These are phyloP conservation scores for Talaromyces sp. DNA, from an alignment of 2,329 filamentous ascomycete species.

Conservation along the genomic window DNA sequence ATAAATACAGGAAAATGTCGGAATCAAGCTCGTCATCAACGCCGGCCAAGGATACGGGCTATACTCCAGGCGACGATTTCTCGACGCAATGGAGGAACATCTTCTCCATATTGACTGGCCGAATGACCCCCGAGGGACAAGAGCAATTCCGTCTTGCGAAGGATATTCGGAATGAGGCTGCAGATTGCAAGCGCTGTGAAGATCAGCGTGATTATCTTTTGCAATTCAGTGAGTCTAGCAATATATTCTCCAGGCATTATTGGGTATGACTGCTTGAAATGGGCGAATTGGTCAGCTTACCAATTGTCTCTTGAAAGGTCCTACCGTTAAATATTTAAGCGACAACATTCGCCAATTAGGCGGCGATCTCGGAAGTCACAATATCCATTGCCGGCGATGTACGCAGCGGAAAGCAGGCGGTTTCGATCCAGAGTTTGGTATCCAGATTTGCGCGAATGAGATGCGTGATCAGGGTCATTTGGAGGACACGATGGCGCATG, in stretches of 20 bases:
- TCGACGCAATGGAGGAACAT: constrained; percentile 72
- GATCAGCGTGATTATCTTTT: constrained; percentile 80
- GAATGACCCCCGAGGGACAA: constrained; percentile 66
- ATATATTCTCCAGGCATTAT: too few relatives aligned
- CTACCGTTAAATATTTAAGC: constrained; percentile 80
- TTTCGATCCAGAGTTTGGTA: constrained; percentile 82
- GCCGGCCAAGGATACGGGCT: constrained; percentile 36
- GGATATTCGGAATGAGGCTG: constrained; percentile 71
- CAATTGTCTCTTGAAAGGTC: constrained; percentile 47
- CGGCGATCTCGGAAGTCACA: constrained; percentile 68
- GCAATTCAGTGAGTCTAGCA: constrained; percentile 58
- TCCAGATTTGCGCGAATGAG: constrained; percentile 89
- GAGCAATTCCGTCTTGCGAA: constrained; percentile 75
- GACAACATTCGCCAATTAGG: constrained; percentile 78
- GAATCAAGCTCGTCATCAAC: constrained; percentile 21
- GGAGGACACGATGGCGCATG: constrained; percentile 92
- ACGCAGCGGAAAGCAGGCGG: constrained; percentile 72
- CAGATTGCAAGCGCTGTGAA: constrained; percentile 80
- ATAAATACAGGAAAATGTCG: constrained; percentile 11
- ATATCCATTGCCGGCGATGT: constrained; percentile 82
- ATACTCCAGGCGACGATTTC: constrained; percentile 41
- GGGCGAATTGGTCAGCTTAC: constrained; percentile 16
- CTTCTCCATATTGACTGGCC: constrained; percentile 76
- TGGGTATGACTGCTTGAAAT: neutral
- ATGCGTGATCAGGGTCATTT: constrained; percentile 75